A percentile compares a stretch with the other conserved stretches of the same genome.
Conservation (phyloP, 257 asterid species). For the Misopates orontium region DNA sequence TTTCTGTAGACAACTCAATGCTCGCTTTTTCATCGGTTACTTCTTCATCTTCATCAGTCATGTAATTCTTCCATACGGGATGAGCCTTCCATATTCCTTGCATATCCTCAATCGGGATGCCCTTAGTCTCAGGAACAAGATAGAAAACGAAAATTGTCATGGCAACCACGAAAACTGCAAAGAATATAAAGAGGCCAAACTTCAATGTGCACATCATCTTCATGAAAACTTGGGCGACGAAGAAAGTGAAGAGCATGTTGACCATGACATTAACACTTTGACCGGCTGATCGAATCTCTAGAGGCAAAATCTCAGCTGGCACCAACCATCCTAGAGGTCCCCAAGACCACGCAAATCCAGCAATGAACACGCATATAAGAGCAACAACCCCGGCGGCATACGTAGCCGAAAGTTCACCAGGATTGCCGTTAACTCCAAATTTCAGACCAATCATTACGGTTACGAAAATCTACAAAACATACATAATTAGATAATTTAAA, state of each 20-base stretch:
- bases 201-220: neutral
- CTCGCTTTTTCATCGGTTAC: too few species aligned
- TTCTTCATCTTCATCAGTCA: neutral
- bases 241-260: slow-evolving; percentile 1
- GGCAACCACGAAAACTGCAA: neutral
- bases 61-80: neutral
- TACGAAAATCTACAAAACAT: neutral
- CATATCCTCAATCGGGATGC: slow-evolving; percentile 4
- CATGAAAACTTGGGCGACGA: neutral
- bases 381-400: neutral
- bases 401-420: neutral
- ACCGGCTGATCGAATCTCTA: slow-evolving; percentile 8
- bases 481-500: neutral
- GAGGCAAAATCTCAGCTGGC: slow-evolving; percentile 1
- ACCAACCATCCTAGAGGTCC: slow-evolving; percentile 11
- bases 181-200: neutral
- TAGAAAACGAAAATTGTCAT: neutral
- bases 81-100: neutral
- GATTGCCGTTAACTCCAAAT: neutral
- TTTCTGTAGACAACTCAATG: too few species aligned
- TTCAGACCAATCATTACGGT: neutral
- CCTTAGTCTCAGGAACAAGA: neutral
- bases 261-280: neutral
- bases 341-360: slow-evolving; percentile 12
- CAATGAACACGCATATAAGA: neutral